Evolutionary conservation across 2,329 filamentous ascomycete species (phyloP).

Genomic region (Leptographium lundbergii): DNA sequence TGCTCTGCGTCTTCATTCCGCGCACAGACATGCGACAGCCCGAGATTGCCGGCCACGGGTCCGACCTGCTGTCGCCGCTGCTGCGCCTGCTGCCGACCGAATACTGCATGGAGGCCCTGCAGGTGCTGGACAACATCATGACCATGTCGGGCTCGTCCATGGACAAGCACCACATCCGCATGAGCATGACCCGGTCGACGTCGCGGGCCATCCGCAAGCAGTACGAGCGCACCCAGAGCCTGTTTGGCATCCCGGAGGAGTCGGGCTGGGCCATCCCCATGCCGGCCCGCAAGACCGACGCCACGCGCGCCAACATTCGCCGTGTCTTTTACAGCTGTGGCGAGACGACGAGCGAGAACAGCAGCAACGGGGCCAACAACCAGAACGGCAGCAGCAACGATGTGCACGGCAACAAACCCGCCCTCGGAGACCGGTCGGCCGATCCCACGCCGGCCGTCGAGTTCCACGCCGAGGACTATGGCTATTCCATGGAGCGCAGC

Average conservation of each 20-base stretch:
- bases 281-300: conserved; percentile 77
- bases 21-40: conserved; percentile 87
- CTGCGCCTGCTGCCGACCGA: conserved; percentile 83
- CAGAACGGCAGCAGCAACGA: neutral
- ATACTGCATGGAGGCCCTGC: conserved; percentile 81
- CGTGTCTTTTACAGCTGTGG: conserved; percentile 89
- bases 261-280: conserved; percentile 94
- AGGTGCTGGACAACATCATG: conserved; percentile 90
- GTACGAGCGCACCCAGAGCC: conserved; percentile 83
- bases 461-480: conserved; percentile 66
- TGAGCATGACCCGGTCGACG: conserved; percentile 92
- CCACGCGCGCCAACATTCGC: conserved; percentile 84
- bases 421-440: conserved; percentile 36
- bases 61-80: conserved; percentile 88
- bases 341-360: neutral
- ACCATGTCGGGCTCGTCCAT: conserved; percentile 84
- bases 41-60: conserved; percentile 80
- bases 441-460: neutral
- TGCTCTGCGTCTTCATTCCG: conserved; percentile 73
- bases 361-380: too few species aligned
- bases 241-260: conserved; percentile 93
- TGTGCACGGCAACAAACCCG: conserved; percentile 18
- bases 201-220: conserved; percentile 82
- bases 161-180: conserved; percentile 86
- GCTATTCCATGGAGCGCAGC: conserved; percentile 55